Evolutionary conservation across 2,329 filamentous ascomycete species (phyloP).

Genomic region (Emmonsia crescens): DNA sequence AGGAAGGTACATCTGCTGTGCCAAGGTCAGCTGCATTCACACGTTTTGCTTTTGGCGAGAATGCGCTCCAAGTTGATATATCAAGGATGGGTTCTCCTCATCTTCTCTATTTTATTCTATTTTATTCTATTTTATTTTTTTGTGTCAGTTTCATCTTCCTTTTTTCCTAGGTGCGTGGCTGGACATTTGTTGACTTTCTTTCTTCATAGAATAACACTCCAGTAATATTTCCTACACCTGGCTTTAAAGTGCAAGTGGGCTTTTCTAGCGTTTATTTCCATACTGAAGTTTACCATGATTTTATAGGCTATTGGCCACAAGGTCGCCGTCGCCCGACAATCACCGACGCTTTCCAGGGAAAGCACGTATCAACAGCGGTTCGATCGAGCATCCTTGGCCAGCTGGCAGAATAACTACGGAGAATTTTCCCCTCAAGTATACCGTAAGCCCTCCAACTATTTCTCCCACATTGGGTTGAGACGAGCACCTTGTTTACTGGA

Average conservation of each 20-base stretch:
- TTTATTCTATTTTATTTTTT: background rate
- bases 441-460: background rate
- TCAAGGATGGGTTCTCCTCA: background rate
- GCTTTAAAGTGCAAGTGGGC: background rate
- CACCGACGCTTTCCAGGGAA: background rate
- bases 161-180: background rate
- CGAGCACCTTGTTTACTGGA: background rate
- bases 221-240: background rate
- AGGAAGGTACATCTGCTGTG: background rate
- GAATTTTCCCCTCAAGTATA: background rate
- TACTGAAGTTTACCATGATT: background rate
- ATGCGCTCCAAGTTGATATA: background rate
- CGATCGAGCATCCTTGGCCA: background rate
- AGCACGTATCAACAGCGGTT: background rate
- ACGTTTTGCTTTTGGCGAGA: background rate
- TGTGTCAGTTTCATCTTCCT: background rate
- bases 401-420: background rate
- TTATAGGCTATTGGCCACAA: background rate
- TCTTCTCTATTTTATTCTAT: background rate
- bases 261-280: background rate
- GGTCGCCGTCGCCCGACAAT: background rate
- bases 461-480: background rate
- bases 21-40: background rate
- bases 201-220: background rate
- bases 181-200: background rate